A percentile compares a stretch with the other conserved stretches of the same genome.
phyloP scores from a whole-genome alignment of 306 rosid genomes.

The Prunus mume region DNA sequence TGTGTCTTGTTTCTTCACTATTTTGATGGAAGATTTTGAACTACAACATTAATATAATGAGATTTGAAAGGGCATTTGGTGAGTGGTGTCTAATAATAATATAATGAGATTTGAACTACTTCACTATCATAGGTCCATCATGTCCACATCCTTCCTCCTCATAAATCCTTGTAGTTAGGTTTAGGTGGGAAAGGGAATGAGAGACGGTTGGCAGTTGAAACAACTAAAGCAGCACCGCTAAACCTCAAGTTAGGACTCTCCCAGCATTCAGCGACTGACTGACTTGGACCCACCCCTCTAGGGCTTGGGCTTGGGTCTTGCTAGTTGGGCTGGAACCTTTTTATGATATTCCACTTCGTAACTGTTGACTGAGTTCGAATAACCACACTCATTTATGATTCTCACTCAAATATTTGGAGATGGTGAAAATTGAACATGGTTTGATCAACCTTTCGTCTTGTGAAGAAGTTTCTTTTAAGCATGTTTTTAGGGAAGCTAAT shows the following conservation, averaged over 20 bases:
- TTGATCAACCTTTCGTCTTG: too few species aligned
- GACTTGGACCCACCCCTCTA: not conserved
- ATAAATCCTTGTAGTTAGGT: not conserved
- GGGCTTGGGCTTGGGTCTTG: not conserved
- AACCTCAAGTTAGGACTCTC: not conserved
- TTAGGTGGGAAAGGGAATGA: constrained; percentile 15
- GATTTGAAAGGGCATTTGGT: not conserved
- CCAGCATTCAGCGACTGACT: not conserved
- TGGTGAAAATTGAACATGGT: too few species aligned
- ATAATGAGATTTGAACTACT: not conserved
- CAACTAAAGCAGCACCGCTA: not conserved
- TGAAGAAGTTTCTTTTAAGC: too few species aligned
- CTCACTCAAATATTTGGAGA: too few species aligned
- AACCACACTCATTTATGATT: too few species aligned
- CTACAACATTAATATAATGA: not conserved
- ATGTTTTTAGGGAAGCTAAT: too few species aligned
- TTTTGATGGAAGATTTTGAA: too few species aligned
- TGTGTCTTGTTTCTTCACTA: not conserved
- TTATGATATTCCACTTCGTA: not conserved
- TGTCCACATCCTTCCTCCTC: too few species aligned
- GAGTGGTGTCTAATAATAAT: not conserved
- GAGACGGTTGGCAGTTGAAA: not conserved
- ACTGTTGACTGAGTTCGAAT: too few species aligned
- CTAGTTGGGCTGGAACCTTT: not conserved
- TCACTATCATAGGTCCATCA: not conserved